Base-by-base conservation (phyloP, 208 protist species). In the Leishmania tarentolae region DNA sequence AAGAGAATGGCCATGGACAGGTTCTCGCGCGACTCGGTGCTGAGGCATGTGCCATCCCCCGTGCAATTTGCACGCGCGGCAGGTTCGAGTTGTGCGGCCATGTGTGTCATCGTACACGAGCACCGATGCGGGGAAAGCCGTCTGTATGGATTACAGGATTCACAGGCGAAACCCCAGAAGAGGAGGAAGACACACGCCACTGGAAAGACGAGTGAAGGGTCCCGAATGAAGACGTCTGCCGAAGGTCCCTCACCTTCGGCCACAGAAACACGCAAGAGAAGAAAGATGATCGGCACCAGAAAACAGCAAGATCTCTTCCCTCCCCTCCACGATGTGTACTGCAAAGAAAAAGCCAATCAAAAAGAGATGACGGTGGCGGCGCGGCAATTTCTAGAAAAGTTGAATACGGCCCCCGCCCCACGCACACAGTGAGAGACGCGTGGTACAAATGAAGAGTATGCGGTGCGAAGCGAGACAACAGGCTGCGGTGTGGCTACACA, bases 1-100 rank as follows among this genome's bases (percentile, higher is more conserved):
- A 95, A 94, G 19, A 96, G 81, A 40, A 96, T 83, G 40, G 76
- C 86, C 5, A 88, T 47, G 21, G 93, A 90, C 44, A 93, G 61
- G 5, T 80, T 75, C 65, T 93, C 69, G 4, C 86, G 50, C 8
- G 76, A 66, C 46, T 73, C 57, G 47, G 37, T 2, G 9, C 11
- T 69, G n/a, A 31, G 69, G 15, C 47, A 77, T 13, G 9, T 19
- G 72, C 1, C 15, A 1, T 76, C 31, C 46, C 59, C 31, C 9
- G 28, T 73, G 37, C 24, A 42, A 46, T 3, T 4, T 7, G 19
- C 3, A 17, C n/a, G 24, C 24, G 28, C 15, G 6, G 72, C 9
- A 11, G 3, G 50, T 5, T 40, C 50, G 31, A 76, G 72, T 40
- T n/a, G 31, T 19, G 52, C 28, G 47, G 50, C 52, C 52, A 37